Evolutionary conservation across 441 rosid species (phyloP), one percentile per base, ranked within the genome.

Genomic region (Croton setiger): DNA sequence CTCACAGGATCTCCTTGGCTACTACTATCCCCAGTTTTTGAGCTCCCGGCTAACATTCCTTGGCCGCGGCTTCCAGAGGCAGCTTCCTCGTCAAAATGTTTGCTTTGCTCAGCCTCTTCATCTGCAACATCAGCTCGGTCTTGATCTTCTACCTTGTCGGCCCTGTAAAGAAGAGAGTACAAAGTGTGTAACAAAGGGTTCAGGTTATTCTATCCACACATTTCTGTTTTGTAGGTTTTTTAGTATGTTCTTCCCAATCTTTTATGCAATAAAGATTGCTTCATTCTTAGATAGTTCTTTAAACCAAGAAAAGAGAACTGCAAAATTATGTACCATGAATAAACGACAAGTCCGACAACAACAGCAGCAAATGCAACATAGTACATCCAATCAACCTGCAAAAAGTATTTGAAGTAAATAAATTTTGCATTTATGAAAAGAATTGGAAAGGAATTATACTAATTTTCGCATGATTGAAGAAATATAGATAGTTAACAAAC

Each of bases 311-410:
- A 4, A 47, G 5, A 47, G 44, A 33, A 59, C n/a, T 66, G 58
- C 39, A 62, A 63, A 61, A 45, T 69, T 45, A 68, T 80, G 15
- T 83, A 91, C 97, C 87, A 79, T 13, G 97, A 88, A 76, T 94
- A 90, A 71, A 92, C 77, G 72, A 90, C 13, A 45, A 92, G 81
- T 63, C 98, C 98, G 48, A 77, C 55, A 13, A 79, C 72, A 52
- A 91, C 92, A 63, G 86, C 89, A 65, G 81, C 93, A 72, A 90
- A 90, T 33, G 97, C 93, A 67, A 87, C 60, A 63, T 81, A 90
- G 76, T 94, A 94, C 83, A 84, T 83, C 98, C 94, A 92, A 76
- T 94, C 98, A 68, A 86, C 94, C 98, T 87, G 73, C 43, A 36
- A 51, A 48, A 51, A 66, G 13, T 52, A 33, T 45, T 58, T 63